A percentile compares a stretch with the other conserved stretches of the same genome.
Evolutionary conservation across 2,329 filamentous ascomycete species (phyloP).

Genomic region (Fusarium ambrosium): DNA sequence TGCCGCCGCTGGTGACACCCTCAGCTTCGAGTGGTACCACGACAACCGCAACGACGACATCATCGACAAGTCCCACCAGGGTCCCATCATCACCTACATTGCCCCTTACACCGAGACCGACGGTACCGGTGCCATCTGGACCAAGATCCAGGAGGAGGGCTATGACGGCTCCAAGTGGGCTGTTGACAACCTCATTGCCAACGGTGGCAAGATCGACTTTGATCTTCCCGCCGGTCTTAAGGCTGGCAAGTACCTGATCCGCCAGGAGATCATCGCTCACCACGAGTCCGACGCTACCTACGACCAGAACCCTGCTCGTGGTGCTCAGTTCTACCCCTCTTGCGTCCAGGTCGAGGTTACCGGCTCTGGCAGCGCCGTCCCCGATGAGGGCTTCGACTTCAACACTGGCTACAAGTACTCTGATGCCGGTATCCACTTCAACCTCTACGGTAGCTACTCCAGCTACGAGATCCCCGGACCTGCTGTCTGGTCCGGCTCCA

Average conservation of each 20-base stretch:
- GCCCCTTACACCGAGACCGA: slow-evolving; percentile 57
- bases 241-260: slow-evolving; percentile 66
- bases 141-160: slow-evolving; percentile 58
- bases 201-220: slow-evolving; percentile 63
- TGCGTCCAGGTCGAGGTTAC: slow-evolving; percentile 73
- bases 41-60: slow-evolving; percentile 64
- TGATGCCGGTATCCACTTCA: slow-evolving; percentile 71
- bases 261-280: slow-evolving; percentile 68
- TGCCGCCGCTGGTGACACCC: slow-evolving; percentile 62
- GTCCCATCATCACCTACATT: slow-evolving; percentile 67
- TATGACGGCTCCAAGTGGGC: slow-evolving; percentile 58
- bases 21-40: slow-evolving; percentile 66
- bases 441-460: slow-evolving; percentile 63
- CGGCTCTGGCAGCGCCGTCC: slow-evolving; percentile 58
- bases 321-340: slow-evolving; percentile 63
- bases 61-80: slow-evolving; percentile 66
- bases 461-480: slow-evolving; percentile 54
- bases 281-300: slow-evolving; percentile 59
- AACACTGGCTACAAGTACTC: slow-evolving; percentile 67
- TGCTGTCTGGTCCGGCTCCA: slow-evolving; percentile 47
- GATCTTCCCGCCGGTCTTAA: slow-evolving; percentile 61
- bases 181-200: slow-evolving; percentile 60
- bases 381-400: slow-evolving; percentile 60
- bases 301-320: slow-evolving; percentile 50
- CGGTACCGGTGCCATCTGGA: slow-evolving; percentile 65